Conservation (phyloP, 2,329 filamentous ascomycete species). For the Ascochyta fabae region DNA sequence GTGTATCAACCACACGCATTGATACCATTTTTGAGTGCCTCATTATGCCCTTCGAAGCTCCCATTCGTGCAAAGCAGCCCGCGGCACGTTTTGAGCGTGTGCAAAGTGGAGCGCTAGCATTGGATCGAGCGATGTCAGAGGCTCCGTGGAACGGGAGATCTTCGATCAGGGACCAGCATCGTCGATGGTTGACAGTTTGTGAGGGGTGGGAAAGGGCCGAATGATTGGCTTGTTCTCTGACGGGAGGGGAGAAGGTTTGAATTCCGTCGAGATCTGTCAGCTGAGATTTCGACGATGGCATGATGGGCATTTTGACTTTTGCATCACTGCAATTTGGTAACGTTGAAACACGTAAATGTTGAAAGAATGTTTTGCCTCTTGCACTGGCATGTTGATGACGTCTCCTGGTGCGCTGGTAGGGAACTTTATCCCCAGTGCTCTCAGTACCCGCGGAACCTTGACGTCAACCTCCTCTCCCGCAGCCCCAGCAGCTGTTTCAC, state of each 20-base stretch:
- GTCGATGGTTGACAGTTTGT: constrained; percentile 4
- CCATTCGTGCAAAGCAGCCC: not conserved
- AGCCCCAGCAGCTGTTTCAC: constrained; percentile 6
- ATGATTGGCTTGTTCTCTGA: not conserved
- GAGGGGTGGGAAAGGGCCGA: not conserved
- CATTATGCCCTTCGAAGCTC: not conserved
- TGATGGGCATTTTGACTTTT: constrained; percentile 3
- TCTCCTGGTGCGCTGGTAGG: not conserved
- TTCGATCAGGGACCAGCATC: constrained; percentile 11
- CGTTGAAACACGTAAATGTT: not conserved
- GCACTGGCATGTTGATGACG: not conserved
- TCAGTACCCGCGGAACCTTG: not conserved
- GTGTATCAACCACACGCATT: not conserved
- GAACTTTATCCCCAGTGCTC: not conserved
- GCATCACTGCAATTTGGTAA: not conserved
- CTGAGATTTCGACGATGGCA: constrained; percentile 1
- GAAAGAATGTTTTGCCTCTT: not conserved
- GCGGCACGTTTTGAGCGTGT: not conserved
- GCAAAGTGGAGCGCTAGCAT: not conserved
- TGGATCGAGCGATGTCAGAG: constrained; percentile 11
- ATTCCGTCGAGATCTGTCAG: not conserved
- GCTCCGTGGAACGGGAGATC: constrained; percentile 11
- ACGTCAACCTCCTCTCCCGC: not conserved
- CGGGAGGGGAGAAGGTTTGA: constrained; percentile 4
- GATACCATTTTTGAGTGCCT: not conserved